A percentile compares a stretch with the other conserved stretches of the same genome.
Evolutionary conservation across 257 asterid species (phyloP).

Genomic region (Primulina eburnea): DNA sequence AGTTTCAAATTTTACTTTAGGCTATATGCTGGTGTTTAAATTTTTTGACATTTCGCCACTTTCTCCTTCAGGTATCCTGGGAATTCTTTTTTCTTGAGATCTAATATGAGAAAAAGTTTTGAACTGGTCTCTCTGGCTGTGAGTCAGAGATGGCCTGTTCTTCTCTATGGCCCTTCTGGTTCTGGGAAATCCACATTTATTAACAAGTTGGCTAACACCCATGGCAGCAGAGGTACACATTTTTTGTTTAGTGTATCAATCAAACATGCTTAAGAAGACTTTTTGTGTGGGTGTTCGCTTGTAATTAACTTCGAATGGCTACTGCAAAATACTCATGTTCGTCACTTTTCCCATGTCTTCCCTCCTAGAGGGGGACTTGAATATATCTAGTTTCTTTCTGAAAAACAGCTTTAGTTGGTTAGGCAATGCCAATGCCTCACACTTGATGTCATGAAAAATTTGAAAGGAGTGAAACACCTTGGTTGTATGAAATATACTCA

Average conservation of each 20-base stretch:
- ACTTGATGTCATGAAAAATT: not conserved
- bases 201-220: slow-evolving; percentile 53
- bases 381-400: not conserved
- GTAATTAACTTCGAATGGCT: not conserved
- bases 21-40: not conserved
- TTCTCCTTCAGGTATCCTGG: slow-evolving; percentile 42
- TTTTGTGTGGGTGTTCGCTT: not conserved
- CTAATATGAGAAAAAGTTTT: slow-evolving; percentile 58
- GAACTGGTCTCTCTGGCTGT: slow-evolving; percentile 81
- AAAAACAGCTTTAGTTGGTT: slow-evolving; percentile 2
- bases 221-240: slow-evolving; percentile 61
- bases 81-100: slow-evolving; percentile 65
- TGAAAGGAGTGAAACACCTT: not conserved
- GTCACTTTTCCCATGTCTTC: not conserved
- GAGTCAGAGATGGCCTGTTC: slow-evolving; percentile 95
- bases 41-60: slow-evolving; percentile 19
- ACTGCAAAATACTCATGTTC: not conserved
- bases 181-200: slow-evolving; percentile 83
- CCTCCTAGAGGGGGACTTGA: not conserved
- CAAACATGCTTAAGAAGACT: not conserved
- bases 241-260: not conserved
- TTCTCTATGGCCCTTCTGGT: slow-evolving; percentile 91
- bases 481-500: not conserved
- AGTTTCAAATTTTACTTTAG: slow-evolving; percentile 7
- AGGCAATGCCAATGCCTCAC: not conserved